These are phyloP conservation scores for Mrakia gelida DNA, from an alignment of 768 basidiomycete species.

Conservation along the genomic window DNA sequence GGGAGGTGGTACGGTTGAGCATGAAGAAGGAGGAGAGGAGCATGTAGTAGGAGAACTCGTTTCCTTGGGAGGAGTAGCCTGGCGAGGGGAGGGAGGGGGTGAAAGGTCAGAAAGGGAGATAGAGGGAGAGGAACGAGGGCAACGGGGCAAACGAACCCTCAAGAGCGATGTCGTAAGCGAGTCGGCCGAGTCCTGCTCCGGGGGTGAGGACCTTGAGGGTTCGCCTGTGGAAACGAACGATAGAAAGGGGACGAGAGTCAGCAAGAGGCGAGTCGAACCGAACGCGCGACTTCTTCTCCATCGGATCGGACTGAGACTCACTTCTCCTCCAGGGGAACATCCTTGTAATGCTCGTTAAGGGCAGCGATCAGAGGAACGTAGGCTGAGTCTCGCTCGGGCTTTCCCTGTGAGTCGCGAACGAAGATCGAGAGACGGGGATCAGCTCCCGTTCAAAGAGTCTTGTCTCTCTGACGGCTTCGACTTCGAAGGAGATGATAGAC, in stretches of 20 bases:
- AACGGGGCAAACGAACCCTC: slow-evolving; percentile 47
- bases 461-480: background rate
- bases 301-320: slow-evolving; percentile 27
- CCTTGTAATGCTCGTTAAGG: slow-evolving; percentile 59
- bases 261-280: no score
- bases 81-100: no score
- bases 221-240: slow-evolving; percentile 42
- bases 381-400: slow-evolving; percentile 66
- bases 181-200: slow-evolving; percentile 79
- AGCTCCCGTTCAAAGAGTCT: background rate
- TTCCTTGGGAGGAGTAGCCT: slow-evolving; percentile 81
- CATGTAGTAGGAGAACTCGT: slow-evolving; percentile 52
- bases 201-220: slow-evolving; percentile 75
- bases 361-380: slow-evolving; percentile 80
- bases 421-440: background rate
- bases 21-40: slow-evolving; percentile 82
- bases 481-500: background rate
- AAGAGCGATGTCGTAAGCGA: slow-evolving; percentile 81
- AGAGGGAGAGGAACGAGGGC: no score
- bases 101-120: no score
- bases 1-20: slow-evolving; percentile 56
- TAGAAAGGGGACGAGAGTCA: background rate
- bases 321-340: slow-evolving; percentile 59
- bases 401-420: slow-evolving; percentile 54
- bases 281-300: no score